Evolutionary conservation across 1,284 basidiomycete species (phyloP).

Genomic region (Cerioporus squamosus): DNA sequence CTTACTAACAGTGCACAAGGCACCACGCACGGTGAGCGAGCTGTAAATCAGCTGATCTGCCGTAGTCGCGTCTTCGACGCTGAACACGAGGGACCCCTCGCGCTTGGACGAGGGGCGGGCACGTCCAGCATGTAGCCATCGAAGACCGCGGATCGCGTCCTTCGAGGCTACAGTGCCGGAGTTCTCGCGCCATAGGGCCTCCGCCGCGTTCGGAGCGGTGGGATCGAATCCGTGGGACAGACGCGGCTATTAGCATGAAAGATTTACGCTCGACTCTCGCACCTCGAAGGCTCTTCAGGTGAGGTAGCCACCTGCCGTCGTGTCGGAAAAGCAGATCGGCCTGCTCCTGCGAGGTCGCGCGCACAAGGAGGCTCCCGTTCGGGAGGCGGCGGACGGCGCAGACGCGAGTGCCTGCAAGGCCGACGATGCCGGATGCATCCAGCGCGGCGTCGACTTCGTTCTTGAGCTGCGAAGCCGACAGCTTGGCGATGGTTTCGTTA

Average conservation of each 20-base stretch:
- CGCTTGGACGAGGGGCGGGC: background rate
- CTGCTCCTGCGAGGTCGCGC: background rate
- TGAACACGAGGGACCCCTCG: background rate
- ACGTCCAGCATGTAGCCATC: background rate
- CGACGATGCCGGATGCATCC: background rate
- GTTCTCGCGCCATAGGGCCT: background rate
- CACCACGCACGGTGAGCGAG: background rate
- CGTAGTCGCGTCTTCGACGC: background rate
- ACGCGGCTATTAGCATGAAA: background rate
- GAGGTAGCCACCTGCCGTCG: background rate
- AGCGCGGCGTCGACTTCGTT: slow-evolving; percentile 1
- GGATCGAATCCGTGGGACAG: slow-evolving; percentile 5
- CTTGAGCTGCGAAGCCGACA: slow-evolving; percentile 1
- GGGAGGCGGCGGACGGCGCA: slow-evolving; percentile 2
- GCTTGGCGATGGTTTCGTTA: background rate
- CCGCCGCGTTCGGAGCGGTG: background rate
- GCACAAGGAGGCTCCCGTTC: slow-evolving; percentile 2
- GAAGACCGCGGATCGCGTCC: background rate
- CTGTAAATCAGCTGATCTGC: background rate
- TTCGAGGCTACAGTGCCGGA: background rate
- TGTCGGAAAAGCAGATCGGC: background rate
- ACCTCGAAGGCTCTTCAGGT: background rate
- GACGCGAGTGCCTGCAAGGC: background rate
- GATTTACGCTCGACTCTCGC: slow-evolving; percentile 1
- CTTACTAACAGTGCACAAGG: too few relatives aligned